Base-by-base conservation (phyloP, 768 basidiomycete species). In the Leccinum subgranulosum region DNA sequence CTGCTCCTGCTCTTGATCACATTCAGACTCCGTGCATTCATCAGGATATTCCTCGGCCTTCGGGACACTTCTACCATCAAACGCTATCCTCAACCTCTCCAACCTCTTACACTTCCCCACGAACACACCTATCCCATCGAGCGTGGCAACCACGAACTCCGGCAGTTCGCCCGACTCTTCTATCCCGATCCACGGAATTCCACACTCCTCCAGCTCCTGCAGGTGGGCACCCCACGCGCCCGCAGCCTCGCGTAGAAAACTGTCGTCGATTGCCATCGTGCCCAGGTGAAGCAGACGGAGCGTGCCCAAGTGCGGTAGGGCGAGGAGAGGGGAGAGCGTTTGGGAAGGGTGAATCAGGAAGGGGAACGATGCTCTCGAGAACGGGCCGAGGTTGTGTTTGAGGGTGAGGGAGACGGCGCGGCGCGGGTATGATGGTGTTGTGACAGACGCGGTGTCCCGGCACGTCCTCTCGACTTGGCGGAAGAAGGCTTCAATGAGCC, bases 231-330 rank as follows among this genome's bases (percentile, higher is more conserved):
- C 62, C 71, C 71, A 72, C 1, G 70, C 72, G 12, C 45, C 54
- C 19, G 65, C 72, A 1, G 66, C 72, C 9, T 64, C 59, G 8
- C 52, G 59, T 39, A 72, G 34, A 53, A 72, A 72, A 2, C 45
- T 59, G 29, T 72, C 68, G 27, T 72, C 64, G 14, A 73, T 57
- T 31, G 66, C 62, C 17, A 73, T 59, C 36, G 62, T 64, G 12
- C 72, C 70, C 0, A 70, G 60, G 27, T 71, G 66, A 12, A 64
- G 57, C 14, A 72, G 60, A 28, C 61, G 53, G 14, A 72, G 61
- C 28, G 46, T 48, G 45, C 66, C 62, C 6, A 72, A 43, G 4
- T 59, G 54, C 11, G 46, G 63, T 9, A 64, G 68, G 14, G 59
- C 34, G 25, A 72, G 61, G 6, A 72, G 61, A 11, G 70, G 72